Evolutionary conservation across 441 rosid species (phyloP).

Genomic region (Biscutella laevigata): DNA sequence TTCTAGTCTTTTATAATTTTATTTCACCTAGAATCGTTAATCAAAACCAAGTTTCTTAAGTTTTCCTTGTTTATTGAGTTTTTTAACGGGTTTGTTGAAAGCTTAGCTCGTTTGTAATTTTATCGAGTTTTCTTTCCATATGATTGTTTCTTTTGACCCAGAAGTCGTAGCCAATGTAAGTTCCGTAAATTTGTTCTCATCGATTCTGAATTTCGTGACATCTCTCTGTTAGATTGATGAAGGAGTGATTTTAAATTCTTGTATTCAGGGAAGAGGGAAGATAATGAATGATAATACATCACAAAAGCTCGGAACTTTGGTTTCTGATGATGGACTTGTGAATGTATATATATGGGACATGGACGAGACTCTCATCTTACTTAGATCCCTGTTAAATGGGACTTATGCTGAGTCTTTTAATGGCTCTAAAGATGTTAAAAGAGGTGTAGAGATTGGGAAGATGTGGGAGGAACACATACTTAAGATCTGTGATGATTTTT

Average conservation of each 20-base stretch:
- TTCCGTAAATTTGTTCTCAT: background rate
- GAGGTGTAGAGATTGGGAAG: constrained; percentile 64
- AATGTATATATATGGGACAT: constrained; percentile 80
- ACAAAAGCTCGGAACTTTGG: constrained; percentile 20
- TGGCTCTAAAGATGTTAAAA: constrained; percentile 54
- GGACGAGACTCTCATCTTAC: constrained; percentile 91
- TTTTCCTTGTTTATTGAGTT: background rate
- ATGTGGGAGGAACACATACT: constrained; percentile 83
- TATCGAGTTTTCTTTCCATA: background rate
- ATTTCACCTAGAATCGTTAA: background rate
- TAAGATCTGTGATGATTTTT: constrained; percentile 50
- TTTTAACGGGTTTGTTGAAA: background rate
- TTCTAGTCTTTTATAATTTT: background rate
- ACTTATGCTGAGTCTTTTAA: constrained; percentile 48
- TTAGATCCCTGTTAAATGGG: constrained; percentile 69
- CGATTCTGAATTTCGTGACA: background rate
- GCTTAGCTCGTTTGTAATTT: background rate
- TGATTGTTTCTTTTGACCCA: background rate
- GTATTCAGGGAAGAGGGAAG: background rate
- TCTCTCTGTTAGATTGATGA: background rate
- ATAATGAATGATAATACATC: constrained; percentile 30
- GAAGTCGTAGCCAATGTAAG: background rate
- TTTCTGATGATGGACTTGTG: constrained; percentile 22
- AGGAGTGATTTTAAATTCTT: background rate
- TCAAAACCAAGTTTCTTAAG: background rate